Evolutionary conservation across 768 basidiomycete genomes (phyloP).

Genomic region (Boletus patriciae): DNA sequence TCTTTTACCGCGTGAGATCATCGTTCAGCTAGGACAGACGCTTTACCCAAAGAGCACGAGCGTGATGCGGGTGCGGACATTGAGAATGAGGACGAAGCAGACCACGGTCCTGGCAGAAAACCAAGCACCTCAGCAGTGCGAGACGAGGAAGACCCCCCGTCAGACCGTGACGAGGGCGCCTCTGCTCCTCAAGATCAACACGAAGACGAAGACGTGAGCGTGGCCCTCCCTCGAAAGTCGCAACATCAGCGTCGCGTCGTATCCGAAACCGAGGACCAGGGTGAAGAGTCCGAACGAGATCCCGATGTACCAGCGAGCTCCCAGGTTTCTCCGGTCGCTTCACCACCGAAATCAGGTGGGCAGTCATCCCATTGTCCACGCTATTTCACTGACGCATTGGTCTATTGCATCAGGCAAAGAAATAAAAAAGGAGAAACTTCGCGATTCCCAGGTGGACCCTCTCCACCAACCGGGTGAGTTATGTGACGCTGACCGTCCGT

Average conservation of each 20-base stretch:
- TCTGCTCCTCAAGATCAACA: background rate
- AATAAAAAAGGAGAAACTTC: constrained; percentile 4
- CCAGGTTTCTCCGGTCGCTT: background rate
- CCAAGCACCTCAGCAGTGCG: background rate
- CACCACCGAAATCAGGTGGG: constrained; percentile 9
- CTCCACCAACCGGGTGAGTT: constrained; percentile 7
- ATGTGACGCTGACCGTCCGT: background rate
- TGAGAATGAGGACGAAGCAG: background rate
- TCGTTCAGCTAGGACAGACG: background rate
- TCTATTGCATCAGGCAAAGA: background rate
- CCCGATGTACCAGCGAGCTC: background rate
- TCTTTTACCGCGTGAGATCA: background rate
- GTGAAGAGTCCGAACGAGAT: constrained; percentile 5
- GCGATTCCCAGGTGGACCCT: background rate
- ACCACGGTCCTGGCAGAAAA: background rate
- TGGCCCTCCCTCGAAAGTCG: background rate
- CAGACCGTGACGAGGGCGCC: background rate
- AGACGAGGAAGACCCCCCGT: background rate
- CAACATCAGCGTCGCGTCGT: constrained; percentile 7
- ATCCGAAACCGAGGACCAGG: constrained; percentile 12
- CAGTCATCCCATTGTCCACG: background rate
- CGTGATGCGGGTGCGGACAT: background rate
- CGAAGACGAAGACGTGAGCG: constrained; percentile 10
- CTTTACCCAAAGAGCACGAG: background rate
- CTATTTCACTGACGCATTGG: background rate